Conservation (phyloP, 768 basidiomycete species). For the Chlorophyllum brunneum region DNA sequence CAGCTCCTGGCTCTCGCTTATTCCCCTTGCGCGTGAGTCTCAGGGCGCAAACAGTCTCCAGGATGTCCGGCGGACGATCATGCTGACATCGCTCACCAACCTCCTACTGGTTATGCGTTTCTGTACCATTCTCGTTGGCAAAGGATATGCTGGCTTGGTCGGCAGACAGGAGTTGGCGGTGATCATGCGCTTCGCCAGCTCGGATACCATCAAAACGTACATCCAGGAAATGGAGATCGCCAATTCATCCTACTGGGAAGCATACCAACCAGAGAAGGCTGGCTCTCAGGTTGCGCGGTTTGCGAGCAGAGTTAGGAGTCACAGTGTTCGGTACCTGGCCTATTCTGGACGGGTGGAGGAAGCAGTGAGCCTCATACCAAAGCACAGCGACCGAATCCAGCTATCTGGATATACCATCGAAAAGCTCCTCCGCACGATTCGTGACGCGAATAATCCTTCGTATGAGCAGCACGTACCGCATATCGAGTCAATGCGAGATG, state of each 20-base stretch:
- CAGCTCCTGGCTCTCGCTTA: slow-evolving; percentile 29
- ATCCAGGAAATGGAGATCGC: slow-evolving; percentile 31
- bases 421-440: slow-evolving; percentile 26
- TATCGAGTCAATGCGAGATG: slow-evolving; percentile 18
- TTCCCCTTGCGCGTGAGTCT: slow-evolving; percentile 20
- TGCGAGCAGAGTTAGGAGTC: slow-evolving; percentile 25
- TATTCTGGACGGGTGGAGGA: slow-evolving; percentile 31
- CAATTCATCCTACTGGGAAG: slow-evolving; percentile 18
- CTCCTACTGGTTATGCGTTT: slow-evolving; percentile 26
- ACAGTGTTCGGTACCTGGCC: slow-evolving; percentile 39
- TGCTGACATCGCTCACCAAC: slow-evolving; percentile 21
- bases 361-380: slow-evolving; percentile 45
- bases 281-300: slow-evolving; percentile 10
- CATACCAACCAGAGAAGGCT: slow-evolving; percentile 7
- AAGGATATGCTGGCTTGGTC: slow-evolving; percentile 31
- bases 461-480: slow-evolving; percentile 12
- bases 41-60: slow-evolving; percentile 14
- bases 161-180: slow-evolving; percentile 25
- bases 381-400: slow-evolving; percentile 24
- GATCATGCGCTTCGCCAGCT: slow-evolving; percentile 40
- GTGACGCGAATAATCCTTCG: slow-evolving; percentile 9
- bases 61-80: slow-evolving; percentile 21
- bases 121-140: slow-evolving; percentile 31
- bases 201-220: slow-evolving; percentile 32
- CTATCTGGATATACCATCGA: slow-evolving; percentile 35